These are phyloP conservation scores for Leptodontidium sp. DNA, from an alignment of 2,329 filamentous ascomycete species.

Conservation along the genomic window DNA sequence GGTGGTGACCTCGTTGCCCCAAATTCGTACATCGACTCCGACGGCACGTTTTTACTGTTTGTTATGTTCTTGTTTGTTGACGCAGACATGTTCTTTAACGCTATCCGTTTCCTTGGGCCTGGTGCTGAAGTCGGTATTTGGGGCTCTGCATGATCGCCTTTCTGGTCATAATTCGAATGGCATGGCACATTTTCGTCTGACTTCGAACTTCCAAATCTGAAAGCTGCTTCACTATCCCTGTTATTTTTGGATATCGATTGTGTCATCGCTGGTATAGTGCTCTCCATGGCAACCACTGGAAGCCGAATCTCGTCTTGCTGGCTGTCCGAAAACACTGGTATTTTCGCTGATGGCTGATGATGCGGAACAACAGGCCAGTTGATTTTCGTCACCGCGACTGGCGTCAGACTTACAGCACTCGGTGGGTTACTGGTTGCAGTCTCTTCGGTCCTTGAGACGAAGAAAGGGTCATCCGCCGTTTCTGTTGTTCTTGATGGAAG, in stretches of 20 bases:
- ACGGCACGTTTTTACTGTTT: background rate
- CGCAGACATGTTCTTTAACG: background rate
- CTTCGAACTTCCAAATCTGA: too few relatives aligned
- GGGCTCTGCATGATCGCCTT: background rate
- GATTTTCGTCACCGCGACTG: background rate
- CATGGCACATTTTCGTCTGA: background rate
- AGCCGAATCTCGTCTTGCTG: background rate
- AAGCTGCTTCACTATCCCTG: background rate
- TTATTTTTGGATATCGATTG: background rate
- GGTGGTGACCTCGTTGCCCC: background rate
- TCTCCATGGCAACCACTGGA: background rate
- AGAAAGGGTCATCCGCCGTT: background rate
- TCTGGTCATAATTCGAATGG: background rate
- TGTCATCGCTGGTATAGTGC: background rate
- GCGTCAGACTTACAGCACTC: too few relatives aligned
- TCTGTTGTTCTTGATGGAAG: background rate
- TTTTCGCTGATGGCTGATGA: constrained; percentile 3
- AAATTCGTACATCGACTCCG: background rate
- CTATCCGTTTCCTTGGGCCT: background rate
- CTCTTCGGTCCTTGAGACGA: background rate
- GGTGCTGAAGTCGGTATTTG: background rate
- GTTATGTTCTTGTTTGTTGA: background rate
- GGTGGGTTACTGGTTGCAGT: background rate
- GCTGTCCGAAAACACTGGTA: constrained; percentile 8
- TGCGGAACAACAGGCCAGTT: background rate